These are phyloP conservation scores for Dissophora globulifera DNA, from an alignment of 192 early-diverging fungal genomes.

Conservation along the genomic window DNA sequence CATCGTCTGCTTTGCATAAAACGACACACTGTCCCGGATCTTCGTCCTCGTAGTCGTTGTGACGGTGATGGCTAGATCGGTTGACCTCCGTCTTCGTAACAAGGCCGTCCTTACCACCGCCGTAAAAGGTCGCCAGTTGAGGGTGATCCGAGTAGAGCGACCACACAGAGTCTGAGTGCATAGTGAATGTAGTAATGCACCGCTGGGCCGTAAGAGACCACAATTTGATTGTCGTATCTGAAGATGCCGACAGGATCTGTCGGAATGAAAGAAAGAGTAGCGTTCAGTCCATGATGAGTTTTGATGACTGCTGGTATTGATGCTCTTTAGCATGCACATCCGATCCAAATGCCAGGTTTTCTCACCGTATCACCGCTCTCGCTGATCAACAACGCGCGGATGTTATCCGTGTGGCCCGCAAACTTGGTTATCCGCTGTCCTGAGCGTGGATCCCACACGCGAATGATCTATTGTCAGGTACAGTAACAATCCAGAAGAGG, in stretches of 20 bases:
- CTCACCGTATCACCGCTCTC: conserved; percentile 86
- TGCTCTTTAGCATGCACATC: too few relatives aligned
- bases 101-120: conserved; percentile 90
- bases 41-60: conserved; percentile 52
- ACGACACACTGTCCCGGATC: conserved; percentile 83
- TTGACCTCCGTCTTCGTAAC: conserved; percentile 84
- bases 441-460: conserved; percentile 89
- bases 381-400: conserved; percentile 87
- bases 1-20: conserved; percentile 85
- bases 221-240: conserved; percentile 96
- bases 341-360: not conserved
- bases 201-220: conserved; percentile 92
- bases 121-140: conserved; percentile 89
- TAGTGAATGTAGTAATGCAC: conserved; percentile 90
- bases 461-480: conserved; percentile 66
- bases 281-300: too few relatives aligned
- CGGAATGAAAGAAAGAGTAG: too few relatives aligned
- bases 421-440: conserved; percentile 80
- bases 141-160: conserved; percentile 87
- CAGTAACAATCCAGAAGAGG: not conserved
- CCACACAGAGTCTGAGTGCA: conserved; percentile 92
- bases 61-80: conserved; percentile 37
- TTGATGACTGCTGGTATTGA: too few relatives aligned
- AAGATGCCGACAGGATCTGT: conserved; percentile 92
- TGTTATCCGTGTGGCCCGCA: conserved; percentile 95